These are phyloP conservation scores for Clarireedia homoeocarpa DNA, from an alignment of 2,329 filamentous ascomycete genomes.

Conservation along the genomic window DNA sequence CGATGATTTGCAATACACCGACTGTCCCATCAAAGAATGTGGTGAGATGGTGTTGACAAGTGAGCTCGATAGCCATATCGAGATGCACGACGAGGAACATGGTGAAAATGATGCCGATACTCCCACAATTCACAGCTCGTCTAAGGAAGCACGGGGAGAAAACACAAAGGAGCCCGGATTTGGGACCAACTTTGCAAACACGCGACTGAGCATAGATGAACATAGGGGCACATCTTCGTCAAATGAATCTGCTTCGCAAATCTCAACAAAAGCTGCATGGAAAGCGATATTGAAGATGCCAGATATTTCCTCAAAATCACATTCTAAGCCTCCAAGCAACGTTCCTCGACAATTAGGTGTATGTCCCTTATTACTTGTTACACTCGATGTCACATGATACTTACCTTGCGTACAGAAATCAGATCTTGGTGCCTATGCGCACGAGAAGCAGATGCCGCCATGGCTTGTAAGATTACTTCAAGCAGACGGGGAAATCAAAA, in stretches of 20 bases:
- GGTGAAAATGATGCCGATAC: slow-evolving; percentile 13
- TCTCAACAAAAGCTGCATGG: slow-evolving; percentile 24
- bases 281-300: slow-evolving; percentile 29
- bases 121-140: neutral
- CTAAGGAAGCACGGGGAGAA: neutral
- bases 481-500: slow-evolving; percentile 45
- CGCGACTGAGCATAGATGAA: slow-evolving; percentile 20
- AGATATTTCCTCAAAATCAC: slow-evolving; percentile 10
- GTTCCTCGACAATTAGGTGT: slow-evolving; percentile 27
- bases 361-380: slow-evolving; percentile 15
- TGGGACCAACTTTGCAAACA: slow-evolving; percentile 4
- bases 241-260: slow-evolving; percentile 13
- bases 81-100: slow-evolving; percentile 40
- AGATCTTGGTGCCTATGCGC: slow-evolving; percentile 63
- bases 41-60: slow-evolving; percentile 45
- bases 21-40: slow-evolving; percentile 50
- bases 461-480: slow-evolving; percentile 58
- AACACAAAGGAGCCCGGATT: neutral
- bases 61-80: slow-evolving; percentile 51
- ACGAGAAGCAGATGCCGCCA: slow-evolving; percentile 67
- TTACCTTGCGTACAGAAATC: slow-evolving; percentile 32
- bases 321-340: slow-evolving; percentile 5
- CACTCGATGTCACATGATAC: slow-evolving; percentile 8
- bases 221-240: slow-evolving; percentile 2
- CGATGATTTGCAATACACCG: slow-evolving; percentile 36